Base-by-base conservation (phyloP, 1,284 basidiomycete genomes). In the Pisolithus thermaeus region DNA sequence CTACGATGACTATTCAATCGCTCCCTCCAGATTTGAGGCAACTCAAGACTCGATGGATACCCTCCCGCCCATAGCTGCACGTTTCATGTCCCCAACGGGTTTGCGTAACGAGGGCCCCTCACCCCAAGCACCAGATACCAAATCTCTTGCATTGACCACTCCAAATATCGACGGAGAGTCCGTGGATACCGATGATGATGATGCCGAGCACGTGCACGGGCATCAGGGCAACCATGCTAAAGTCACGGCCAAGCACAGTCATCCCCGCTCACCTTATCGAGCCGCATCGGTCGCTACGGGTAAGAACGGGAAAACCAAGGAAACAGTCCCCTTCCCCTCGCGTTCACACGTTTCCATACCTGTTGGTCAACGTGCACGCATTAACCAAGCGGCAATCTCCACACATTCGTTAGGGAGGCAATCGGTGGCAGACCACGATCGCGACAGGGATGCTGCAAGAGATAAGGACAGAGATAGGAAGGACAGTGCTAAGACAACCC, bases 21-120 rank as follows among this genome's bases (percentile, higher is more conserved):
- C 56, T 0, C 49, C 50, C 38, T 7, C 14, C 27, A 74, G 83
- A 16, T 54, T 79, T 50, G 83, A 85, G 30, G 81, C 85, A 7
- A 71, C 75, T 1, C 79, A 75, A 25, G 87, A 87, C 56, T 89
- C 89, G 0, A 69, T 78, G 37, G 90, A 92, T 14, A 76, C 85
- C 52, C 78, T 97, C 7, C 63, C 44, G 3, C 92, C 94, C 41
- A 97, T 97, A 58, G 94, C 94, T 36, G 84, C 93, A 23, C 87
- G 90, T 49, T 97, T 94, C 74, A 87, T 92, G 71, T 87, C 88
- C 7, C 84, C 88, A 2, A 79, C 77, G 7, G 77, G 80, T 32
- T 73, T 78, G 58, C 75, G 75, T 46, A 73, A 77, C 16, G 77
- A 81, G 30, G 77, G 75, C 27, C 72, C 66, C 32, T 72, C 59